Conservation (phyloP, 306 rosid species). For the Geum urbanum region DNA sequence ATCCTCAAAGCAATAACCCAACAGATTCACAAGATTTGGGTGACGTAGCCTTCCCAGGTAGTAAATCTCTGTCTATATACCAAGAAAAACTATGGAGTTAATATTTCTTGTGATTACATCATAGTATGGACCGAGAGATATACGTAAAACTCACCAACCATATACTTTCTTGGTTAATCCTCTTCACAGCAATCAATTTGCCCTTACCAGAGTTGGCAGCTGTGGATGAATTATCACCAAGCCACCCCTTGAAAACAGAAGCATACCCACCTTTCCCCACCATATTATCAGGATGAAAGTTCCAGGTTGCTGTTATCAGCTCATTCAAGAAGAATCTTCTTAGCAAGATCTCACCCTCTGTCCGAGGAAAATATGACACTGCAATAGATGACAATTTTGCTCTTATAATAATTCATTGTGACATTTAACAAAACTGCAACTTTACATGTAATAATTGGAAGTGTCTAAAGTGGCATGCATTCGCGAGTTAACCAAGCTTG, state of each 20-base stretch:
- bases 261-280: conserved; percentile 97
- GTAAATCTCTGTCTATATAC: conserved; percentile 81
- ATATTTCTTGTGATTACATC: too few species aligned
- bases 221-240: conserved; percentile 66
- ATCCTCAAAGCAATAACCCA: conserved; percentile 91
- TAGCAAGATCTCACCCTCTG: conserved; percentile 85
- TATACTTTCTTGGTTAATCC: conserved; percentile 79
- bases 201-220: conserved; percentile 83
- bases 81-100: too few species aligned
- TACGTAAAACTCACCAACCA: conserved; percentile 79
- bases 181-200: conserved; percentile 79
- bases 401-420: conserved; percentile 39
- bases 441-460: background rate
- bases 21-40: conserved; percentile 75
- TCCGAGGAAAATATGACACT: conserved; percentile 61
- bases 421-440: background rate
- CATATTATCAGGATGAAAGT: conserved; percentile 90
- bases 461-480: background rate
- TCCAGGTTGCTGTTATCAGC: conserved; percentile 72
- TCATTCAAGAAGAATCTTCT: conserved; percentile 65
- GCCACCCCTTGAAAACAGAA: conserved; percentile 83
- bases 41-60: conserved; percentile 83
- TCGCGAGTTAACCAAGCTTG: too few species aligned
- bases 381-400: conserved; percentile 43
- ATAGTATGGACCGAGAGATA: too few species aligned